Evolutionary conservation across 345 rosid genomes (phyloP), one percentile per base, ranked within the genome.

Genomic region (Bruguiera parviflora): DNA sequence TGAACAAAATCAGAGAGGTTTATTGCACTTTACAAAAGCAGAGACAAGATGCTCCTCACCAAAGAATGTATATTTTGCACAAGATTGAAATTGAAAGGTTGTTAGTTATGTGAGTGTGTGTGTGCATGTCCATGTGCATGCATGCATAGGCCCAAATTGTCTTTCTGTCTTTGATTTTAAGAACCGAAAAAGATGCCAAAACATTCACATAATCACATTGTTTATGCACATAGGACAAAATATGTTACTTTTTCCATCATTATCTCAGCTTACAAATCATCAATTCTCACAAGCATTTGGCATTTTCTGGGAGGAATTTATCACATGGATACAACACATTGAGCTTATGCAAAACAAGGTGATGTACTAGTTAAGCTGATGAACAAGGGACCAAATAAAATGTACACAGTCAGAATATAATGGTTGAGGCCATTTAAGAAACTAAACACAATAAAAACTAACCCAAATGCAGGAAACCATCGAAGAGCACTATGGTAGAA

Each of bases 401-500:
- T 56, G 32, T 56, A 6, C 10, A 49, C 18, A 6, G 25, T n/a
- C 46, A 19, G 21, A 69, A 65, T 19, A 21, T 0, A 39, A 29
- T 5, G 46, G 35, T 27, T 56, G 15, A 18, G 56, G 25, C 20
- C 61, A 8, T 11, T 58, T 51, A 29, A 70, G 53, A 39, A 58
- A 67, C 57, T 5, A 37, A 43, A 61, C 13, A 28, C 37, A 46
- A 72, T 29, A 68, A 64, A 67, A 58, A 82, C 98, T 84, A 68
- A 88, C 97, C 97, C 96, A 28, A 66, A 88, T 66, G 80, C 72
- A 53, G 95, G 96, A 77, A 94, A 94, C 95, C 95, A 94, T 65
- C 53, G 79, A 73, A 94, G 89, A 64, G 94, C 95, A 74, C 98
- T 89, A 56, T 94, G 97, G 82, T 91, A 94, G 84, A 94, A 94